These are phyloP conservation scores for Talaromyces pinophilus DNA, from an alignment of 2,329 filamentous ascomycete genomes.

Conservation along the genomic window DNA sequence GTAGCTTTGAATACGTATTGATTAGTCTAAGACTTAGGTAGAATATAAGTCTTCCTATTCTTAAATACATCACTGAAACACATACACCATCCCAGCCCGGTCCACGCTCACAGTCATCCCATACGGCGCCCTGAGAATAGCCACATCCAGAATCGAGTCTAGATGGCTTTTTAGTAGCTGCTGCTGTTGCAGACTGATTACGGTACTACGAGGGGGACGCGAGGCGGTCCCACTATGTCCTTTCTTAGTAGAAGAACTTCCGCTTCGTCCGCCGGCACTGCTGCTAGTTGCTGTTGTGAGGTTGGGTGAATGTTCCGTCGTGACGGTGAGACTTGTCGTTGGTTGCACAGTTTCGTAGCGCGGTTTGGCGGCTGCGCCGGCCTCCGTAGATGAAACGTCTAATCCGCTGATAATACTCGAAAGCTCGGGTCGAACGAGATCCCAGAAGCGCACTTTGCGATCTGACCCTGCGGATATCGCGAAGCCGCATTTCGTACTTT, in stretches of 20 bases:
- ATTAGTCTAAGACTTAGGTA: not conserved
- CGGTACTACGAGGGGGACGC: constrained; percentile 70
- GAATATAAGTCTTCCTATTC: too few species aligned
- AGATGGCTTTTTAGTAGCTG: constrained; percentile 81
- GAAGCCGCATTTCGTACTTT: constrained; percentile 70
- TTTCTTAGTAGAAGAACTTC: constrained; percentile 33
- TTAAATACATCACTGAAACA: constrained; percentile 60
- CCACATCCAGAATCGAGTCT: constrained; percentile 84
- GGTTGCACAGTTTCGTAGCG: constrained; percentile 68
- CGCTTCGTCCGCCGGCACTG: constrained; percentile 31
- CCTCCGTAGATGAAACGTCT: constrained; percentile 61
- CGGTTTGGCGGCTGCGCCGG: constrained; percentile 54
- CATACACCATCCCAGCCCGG: constrained; percentile 83
- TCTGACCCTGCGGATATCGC: constrained; percentile 86
- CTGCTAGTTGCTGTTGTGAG: constrained; percentile 34
- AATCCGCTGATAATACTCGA: constrained; percentile 81
- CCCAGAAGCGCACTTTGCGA: constrained; percentile 92
- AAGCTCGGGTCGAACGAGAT: constrained; percentile 73
- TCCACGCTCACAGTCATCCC: constrained; percentile 92
- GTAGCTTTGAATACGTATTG: not conserved
- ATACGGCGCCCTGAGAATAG: constrained; percentile 84
- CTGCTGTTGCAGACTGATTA: constrained; percentile 86
- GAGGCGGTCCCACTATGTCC: constrained; percentile 40
- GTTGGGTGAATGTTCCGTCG: constrained; percentile 62
- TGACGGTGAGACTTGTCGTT: constrained; percentile 63